Evolutionary conservation across 1,284 basidiomycete genomes (phyloP), one percentile per base, ranked within the genome.

Genomic region (Heliocybe sulcata): DNA sequence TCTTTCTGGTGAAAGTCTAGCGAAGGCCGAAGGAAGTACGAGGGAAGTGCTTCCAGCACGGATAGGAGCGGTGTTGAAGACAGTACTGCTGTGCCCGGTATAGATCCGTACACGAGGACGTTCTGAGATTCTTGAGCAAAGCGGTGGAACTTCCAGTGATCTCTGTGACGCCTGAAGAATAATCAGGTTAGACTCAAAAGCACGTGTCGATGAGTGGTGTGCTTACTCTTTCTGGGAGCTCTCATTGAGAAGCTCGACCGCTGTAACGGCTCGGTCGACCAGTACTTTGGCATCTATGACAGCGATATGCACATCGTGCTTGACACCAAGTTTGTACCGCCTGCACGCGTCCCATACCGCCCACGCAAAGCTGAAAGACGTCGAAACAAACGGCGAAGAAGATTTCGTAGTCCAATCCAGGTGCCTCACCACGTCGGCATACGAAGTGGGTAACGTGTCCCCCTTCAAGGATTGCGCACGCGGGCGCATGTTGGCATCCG

Each of bases 331-430:
- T 60, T 83, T 80, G 62, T 87, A 87, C 22, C 87, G 79, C 56
- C 84, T 73, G n/a, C 85, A 75, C 4, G 87, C 87, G 64, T 90
- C 87, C 86, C 86, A 90, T 33, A 90, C 75, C 12, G 86, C 82
- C 87, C 87, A 90, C 31, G 77, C 80, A 61, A 89, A 86, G 68
- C 83, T 89, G 65, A 89, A 89, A 1, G 87, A 87, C 1, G 85
- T 78, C 1, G 87, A 85, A 42, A 90, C 78, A 59, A 80, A 89
- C 2, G 81, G 76, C 0, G 87, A 90, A 19, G 77, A 73, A 1
- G 79, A 72, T 55, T 83, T 77, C n/a, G 82, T 86, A 19, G 83
- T 85, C 83, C 84, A 87, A 59, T 88, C 82, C 76, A 90, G 80
- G 64, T 90, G 83, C 58, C 70, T 72, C 42, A 75, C 77, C 45